phyloP scores from a whole-genome alignment of 441 rosid genomes.

The Syzygium malaccense region DNA sequence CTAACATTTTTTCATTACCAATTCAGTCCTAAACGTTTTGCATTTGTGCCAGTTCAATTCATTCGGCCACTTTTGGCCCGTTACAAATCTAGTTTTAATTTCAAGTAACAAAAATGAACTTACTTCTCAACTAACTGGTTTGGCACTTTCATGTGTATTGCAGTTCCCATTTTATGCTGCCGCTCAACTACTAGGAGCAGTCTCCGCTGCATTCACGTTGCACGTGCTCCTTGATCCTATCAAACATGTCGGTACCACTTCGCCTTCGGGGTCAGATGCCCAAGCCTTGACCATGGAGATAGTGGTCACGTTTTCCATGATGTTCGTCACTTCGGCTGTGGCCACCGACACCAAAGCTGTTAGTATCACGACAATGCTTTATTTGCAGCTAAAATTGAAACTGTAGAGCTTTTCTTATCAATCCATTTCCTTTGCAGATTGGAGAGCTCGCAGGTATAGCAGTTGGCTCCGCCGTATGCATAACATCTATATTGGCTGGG shows the following conservation, averaged over 20 bases:
- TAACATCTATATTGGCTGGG: slow-evolving; percentile 61
- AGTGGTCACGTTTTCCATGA: slow-evolving; percentile 51
- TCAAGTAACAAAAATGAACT: not conserved
- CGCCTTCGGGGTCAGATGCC: slow-evolving; percentile 42
- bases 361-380: slow-evolving; percentile 1
- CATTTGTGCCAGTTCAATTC: no score
- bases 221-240: slow-evolving; percentile 36
- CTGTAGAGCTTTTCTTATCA: not conserved
- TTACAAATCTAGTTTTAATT: not conserved
- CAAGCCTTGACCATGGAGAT: slow-evolving; percentile 56
- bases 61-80: no score
- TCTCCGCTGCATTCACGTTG: slow-evolving; percentile 34
- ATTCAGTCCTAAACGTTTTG: no score
- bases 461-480: slow-evolving; percentile 64
- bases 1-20: no score
- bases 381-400: not conserved
- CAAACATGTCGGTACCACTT: slow-evolving; percentile 33
- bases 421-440: slow-evolving; percentile 19
- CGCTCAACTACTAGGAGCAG: slow-evolving; percentile 47
- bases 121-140: not conserved
- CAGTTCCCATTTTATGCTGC: slow-evolving; percentile 52
- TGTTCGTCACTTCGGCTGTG: slow-evolving; percentile 56
- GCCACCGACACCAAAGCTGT: slow-evolving; percentile 61
- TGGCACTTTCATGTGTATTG: not conserved
- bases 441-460: slow-evolving; percentile 67